phyloP scores from a whole-genome alignment of 768 basidiomycete genomes.

The Phaeotremella skinneri region DNA sequence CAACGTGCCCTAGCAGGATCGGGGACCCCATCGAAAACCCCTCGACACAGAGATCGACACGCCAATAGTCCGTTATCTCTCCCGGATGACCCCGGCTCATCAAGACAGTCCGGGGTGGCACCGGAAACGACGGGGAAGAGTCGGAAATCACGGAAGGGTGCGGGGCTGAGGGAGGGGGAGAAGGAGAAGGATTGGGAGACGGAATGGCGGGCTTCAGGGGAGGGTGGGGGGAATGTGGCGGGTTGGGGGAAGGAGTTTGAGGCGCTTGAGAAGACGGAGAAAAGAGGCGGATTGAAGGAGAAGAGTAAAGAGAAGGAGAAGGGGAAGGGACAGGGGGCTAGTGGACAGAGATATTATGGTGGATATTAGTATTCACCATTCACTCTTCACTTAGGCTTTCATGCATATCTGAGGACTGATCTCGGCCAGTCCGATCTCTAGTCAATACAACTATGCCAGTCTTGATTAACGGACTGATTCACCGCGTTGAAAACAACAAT shows the following conservation, averaged over 20 bases:
- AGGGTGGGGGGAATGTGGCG: constrained; percentile 36
- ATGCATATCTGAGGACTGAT: constrained; percentile 7
- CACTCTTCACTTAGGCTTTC: not conserved
- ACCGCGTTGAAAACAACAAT: no score
- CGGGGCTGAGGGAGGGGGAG: constrained; percentile 8
- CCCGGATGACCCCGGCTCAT: not conserved
- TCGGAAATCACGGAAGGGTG: not conserved
- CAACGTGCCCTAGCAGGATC: constrained; percentile 2
- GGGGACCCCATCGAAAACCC: not conserved
- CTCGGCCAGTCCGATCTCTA: constrained; percentile 6
- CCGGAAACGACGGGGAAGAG: not conserved
- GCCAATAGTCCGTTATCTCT: constrained; percentile 3
- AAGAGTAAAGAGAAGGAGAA: constrained; percentile 10
- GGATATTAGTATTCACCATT: constrained; percentile 9
- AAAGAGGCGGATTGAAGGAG: constrained; percentile 8
- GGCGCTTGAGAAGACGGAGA: constrained; percentile 16
- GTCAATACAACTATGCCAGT: no score
- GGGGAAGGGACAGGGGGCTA: constrained; percentile 12
- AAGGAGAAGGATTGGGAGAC: constrained; percentile 34
- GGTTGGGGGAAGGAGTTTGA: constrained; percentile 36
- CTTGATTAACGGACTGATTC: no score
- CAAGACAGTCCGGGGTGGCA: not conserved
- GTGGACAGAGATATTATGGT: constrained; percentile 31
- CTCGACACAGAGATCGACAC: constrained; percentile 4
- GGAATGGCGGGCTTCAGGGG: constrained; percentile 36